phyloP scores from a whole-genome alignment of 805 yeast genomes.

The Saturnispora besseyi region DNA sequence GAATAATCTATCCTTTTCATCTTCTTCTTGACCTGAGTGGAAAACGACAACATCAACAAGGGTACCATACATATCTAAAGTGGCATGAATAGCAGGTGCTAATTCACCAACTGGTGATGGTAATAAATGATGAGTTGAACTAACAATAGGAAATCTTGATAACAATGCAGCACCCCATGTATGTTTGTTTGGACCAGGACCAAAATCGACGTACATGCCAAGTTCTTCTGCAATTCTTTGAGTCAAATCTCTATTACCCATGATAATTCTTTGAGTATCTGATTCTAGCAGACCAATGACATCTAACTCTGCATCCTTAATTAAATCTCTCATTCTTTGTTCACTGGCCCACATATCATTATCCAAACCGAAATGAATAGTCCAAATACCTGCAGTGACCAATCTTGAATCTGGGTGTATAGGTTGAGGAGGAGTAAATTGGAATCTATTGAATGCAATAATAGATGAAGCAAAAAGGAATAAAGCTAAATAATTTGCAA shows the following conservation, averaged over 20 bases:
- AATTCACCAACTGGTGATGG: conserved; percentile 98
- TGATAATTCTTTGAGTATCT: conserved; percentile 87
- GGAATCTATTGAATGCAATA: conserved; percentile 48
- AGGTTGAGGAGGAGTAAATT: conserved; percentile 54
- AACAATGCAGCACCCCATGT: conserved; percentile 96
- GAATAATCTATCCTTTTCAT: conserved; percentile 81
- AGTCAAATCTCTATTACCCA: conserved; percentile 93
- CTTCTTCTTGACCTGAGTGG: conserved; percentile 98
- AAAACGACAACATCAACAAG: conserved; percentile 88
- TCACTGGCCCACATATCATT: conserved; percentile 98
- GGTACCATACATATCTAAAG: conserved; percentile 83
- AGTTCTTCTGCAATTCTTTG: conserved; percentile 86
- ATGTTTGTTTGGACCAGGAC: conserved; percentile 96
- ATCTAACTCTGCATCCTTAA: conserved; percentile 81
- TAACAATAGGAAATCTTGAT: conserved; percentile 88
- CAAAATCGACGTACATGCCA: conserved; percentile 91
- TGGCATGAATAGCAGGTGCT: conserved; percentile 97
- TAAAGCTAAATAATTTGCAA: conserved; percentile 23
- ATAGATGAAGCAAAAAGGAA: conserved; percentile 39
- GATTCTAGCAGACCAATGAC: conserved; percentile 85
- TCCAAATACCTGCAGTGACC: conserved; percentile 96
- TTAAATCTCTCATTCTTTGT: conserved; percentile 75
- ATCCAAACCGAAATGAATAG: conserved; percentile 93
- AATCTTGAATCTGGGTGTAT: conserved; percentile 60
- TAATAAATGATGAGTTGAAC: conserved; percentile 81